Conservation (phyloP, 768 basidiomycete genomes). For the Tylopilus subfusipes region DNA sequence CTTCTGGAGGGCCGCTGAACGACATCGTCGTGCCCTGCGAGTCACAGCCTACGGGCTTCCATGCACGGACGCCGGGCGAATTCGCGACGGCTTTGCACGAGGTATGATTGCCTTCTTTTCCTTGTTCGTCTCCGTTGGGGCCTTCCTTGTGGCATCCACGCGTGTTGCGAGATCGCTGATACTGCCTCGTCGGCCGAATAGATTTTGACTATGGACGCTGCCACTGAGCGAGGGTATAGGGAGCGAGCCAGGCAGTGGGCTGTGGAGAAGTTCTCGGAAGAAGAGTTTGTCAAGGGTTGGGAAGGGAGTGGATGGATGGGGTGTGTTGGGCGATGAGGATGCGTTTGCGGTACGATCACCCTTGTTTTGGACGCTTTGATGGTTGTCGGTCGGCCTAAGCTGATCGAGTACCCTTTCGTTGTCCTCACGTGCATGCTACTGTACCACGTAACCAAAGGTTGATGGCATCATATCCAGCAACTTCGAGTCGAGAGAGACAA, state of each 20-base stretch:
- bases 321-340: constrained; percentile 19
- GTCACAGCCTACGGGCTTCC: constrained; percentile 76
- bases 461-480: too few relatives aligned
- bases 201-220: constrained; percentile 49
- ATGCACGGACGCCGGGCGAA: constrained; percentile 60
- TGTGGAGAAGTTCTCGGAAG: constrained; percentile 67
- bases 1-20: constrained; percentile 85
- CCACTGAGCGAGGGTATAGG: constrained; percentile 60
- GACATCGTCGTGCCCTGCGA: constrained; percentile 87
- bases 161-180: constrained; percentile 6
- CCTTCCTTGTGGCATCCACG: constrained; percentile 1
- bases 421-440: too few relatives aligned
- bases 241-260: constrained; percentile 69
- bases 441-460: too few relatives aligned
- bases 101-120: constrained; percentile 27
- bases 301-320: constrained; percentile 56
- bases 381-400: neutral
- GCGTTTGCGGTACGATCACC: neutral
- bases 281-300: constrained; percentile 78
- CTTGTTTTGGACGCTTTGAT: too few relatives aligned
- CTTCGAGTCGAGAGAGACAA: too few relatives aligned
- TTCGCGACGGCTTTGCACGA: constrained; percentile 68
- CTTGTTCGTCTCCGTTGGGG: neutral
- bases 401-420: too few relatives aligned
- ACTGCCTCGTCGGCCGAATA: constrained; percentile 3